Conservation (phyloP, 805 yeast genomes). For the Candida anglica region DNA sequence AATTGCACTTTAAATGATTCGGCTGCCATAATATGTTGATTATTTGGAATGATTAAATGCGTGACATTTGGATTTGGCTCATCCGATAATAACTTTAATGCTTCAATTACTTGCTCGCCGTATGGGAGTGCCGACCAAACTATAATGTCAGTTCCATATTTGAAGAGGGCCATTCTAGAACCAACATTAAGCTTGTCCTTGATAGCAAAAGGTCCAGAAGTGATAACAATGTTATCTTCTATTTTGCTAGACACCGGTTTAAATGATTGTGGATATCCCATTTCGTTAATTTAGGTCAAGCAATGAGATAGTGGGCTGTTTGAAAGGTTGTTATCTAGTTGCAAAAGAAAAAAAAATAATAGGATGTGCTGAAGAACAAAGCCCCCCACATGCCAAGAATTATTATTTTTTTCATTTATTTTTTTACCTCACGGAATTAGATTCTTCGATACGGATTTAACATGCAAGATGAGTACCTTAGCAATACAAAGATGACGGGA, state of each 20-base stretch:
- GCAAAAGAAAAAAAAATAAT: no score
- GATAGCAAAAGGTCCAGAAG: slow-evolving; percentile 32
- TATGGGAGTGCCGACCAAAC: slow-evolving; percentile 62
- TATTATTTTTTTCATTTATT: no score
- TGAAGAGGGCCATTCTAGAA: slow-evolving; percentile 38
- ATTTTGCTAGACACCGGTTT: slow-evolving; percentile 26
- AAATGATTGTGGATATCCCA: slow-evolving; percentile 34
- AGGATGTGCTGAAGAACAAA: no score
- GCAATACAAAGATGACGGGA: no score
- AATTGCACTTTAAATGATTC: slow-evolving; percentile 44
- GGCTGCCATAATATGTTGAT: slow-evolving; percentile 64
- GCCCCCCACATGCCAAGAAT: no score
- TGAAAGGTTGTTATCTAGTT: no score
- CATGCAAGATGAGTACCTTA: no score
- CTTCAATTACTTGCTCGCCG: slow-evolving; percentile 40
- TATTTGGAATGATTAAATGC: slow-evolving; percentile 58
- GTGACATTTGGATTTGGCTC: slow-evolving; percentile 33
- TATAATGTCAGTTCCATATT: slow-evolving; percentile 26
- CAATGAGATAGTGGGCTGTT: no score
- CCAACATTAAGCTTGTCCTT: slow-evolving; percentile 31
- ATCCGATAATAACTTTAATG: slow-evolving; percentile 30
- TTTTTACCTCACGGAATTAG: no score
- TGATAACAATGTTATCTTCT: slow-evolving; percentile 29
- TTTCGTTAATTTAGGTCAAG: no score
- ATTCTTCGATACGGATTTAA: no score